Conservation (phyloP, 1,284 basidiomycete species). For the Porogramme epimiltina region DNA sequence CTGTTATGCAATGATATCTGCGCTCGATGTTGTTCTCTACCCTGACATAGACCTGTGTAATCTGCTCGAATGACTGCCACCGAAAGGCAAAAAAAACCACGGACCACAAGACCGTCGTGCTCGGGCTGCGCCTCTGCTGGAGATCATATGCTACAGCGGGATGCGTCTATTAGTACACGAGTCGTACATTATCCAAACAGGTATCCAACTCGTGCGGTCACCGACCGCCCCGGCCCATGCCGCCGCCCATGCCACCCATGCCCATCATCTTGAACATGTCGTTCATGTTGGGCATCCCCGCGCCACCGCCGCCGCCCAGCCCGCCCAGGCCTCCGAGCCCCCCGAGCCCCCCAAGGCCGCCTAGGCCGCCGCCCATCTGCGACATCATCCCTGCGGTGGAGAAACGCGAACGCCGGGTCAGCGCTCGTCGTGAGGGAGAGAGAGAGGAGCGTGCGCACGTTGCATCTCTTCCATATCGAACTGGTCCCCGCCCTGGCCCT, state of each 20-base stretch:
- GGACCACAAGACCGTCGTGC: no score
- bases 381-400: conserved; percentile 73
- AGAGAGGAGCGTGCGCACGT: conserved; percentile 44
- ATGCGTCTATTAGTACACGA: conserved; percentile 17
- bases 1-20: conserved; percentile 7
- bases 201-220: conserved; percentile 17
- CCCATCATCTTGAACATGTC: conserved; percentile 89
- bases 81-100: no score
- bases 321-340: conserved; percentile 54
- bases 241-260: conserved; percentile 51
- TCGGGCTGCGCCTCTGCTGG: neutral
- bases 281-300: conserved; percentile 64
- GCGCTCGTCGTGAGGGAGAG: no score
- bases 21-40: conserved; percentile 4
- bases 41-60: no score
- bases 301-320: conserved; percentile 33
- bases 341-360: conserved; percentile 60
- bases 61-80: no score
- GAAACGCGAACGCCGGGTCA: no score
- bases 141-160: conserved; percentile 21
- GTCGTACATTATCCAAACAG: conserved; percentile 20
- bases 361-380: conserved; percentile 74
- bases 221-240: conserved; percentile 23
- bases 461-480: conserved; percentile 88
- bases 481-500: conserved; percentile 82